These are phyloP conservation scores for Penicillium thymicola DNA, from an alignment of 2,329 filamentous ascomycete genomes.

Conservation along the genomic window DNA sequence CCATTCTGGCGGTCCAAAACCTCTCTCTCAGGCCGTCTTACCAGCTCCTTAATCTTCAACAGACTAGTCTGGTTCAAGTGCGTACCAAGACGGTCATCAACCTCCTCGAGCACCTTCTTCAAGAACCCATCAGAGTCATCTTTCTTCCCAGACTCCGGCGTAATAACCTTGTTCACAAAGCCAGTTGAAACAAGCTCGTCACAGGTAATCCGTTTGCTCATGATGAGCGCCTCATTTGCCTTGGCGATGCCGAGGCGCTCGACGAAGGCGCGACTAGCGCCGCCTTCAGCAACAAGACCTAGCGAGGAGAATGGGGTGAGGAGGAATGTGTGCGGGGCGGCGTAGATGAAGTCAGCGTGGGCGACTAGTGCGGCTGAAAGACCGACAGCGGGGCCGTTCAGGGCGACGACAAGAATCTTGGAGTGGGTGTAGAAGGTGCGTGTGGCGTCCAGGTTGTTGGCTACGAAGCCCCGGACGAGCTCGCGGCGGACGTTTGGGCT, in stretches of 20 bases:
- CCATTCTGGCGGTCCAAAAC: conserved; percentile 73
- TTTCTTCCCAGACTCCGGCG: conserved; percentile 50
- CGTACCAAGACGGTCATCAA: conserved; percentile 73
- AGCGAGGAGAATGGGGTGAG: conserved; percentile 89
- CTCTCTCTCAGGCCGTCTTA: conserved; percentile 70
- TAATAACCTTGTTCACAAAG: conserved; percentile 82
- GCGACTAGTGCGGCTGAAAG: conserved; percentile 79
- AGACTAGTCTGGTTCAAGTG: conserved; percentile 79
- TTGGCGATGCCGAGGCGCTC: conserved; percentile 73
- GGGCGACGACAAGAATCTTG: conserved; percentile 84
- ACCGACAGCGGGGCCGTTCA: conserved; percentile 89
- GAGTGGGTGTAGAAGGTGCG: conserved; percentile 89
- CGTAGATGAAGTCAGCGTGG: conserved; percentile 91
- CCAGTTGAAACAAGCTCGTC: conserved; percentile 72
- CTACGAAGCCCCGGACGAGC: conserved; percentile 69
- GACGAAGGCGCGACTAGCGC: conserved; percentile 73
- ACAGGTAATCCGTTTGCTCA: conserved; percentile 72
- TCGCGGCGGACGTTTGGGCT: conserved; percentile 49
- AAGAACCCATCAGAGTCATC: conserved; percentile 69
- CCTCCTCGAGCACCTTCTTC: conserved; percentile 68
- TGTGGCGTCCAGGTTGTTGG: conserved; percentile 85
- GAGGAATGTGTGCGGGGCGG: conserved; percentile 73
- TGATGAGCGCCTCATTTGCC: conserved; percentile 89
- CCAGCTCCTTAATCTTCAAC: conserved; percentile 78
- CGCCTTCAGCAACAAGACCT: conserved; percentile 86